phyloP scores from a whole-genome alignment of 306 rosid genomes.

The Vigna trinervia region DNA sequence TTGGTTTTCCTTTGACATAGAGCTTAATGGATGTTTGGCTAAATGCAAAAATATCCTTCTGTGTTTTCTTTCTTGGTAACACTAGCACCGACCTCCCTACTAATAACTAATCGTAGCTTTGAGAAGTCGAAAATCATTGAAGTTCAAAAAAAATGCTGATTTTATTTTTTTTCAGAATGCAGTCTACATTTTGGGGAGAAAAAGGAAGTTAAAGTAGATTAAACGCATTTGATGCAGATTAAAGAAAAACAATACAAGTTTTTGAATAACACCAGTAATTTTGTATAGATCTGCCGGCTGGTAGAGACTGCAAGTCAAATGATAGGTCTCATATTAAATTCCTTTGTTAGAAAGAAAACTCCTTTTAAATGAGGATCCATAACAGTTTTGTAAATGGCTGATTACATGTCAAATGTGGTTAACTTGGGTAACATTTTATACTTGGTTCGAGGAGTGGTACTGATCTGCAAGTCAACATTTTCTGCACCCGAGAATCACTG shows the following conservation, averaged over 20 bases:
- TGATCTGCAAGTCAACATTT: slow-evolving; percentile 3
- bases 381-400: slow-evolving; percentile 19
- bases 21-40: not conserved
- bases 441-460: slow-evolving; percentile 21
- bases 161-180: too few species aligned
- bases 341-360: not conserved
- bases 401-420: slow-evolving; percentile 8
- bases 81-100: too few species aligned
- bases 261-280: not conserved
- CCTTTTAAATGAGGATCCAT: not conserved
- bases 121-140: too few species aligned
- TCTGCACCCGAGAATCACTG: not conserved
- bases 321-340: not conserved
- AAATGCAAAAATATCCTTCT: too few species aligned
- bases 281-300: not conserved
- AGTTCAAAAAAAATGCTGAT: too few species aligned
- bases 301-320: not conserved
- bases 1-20: not conserved
- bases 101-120: too few species aligned
- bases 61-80: too few species aligned
- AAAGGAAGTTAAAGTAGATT: not conserved
- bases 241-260: not conserved
- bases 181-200: not conserved
- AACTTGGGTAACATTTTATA: slow-evolving; percentile 7
- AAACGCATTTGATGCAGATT: not conserved